A percentile compares a stretch with the other conserved stretches of the same genome.
phyloP scores from a whole-genome alignment of 495 filamentous ascomycete genomes.

The Cairneyella variabilis region DNA sequence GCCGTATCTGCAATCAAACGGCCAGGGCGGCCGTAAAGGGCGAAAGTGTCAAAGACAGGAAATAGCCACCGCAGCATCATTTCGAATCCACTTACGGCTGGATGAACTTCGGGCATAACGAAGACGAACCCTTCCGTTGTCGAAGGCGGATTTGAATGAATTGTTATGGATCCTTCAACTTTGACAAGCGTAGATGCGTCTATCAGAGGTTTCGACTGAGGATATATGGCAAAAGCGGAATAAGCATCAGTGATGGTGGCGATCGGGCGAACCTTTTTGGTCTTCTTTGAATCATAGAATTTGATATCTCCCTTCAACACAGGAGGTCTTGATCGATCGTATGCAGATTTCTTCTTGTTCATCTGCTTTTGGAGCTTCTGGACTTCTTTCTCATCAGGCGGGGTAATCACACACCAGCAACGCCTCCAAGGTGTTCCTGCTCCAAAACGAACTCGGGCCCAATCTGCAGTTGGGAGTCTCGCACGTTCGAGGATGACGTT shows the following conservation, averaged over 20 bases:
- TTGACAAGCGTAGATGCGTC: conserved; percentile 94
- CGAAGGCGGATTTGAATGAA: conserved; percentile 69
- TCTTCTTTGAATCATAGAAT: conserved; percentile 93
- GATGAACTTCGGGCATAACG: conserved; percentile 92
- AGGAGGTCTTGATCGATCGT: conserved; percentile 62
- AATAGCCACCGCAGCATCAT: conserved; percentile 95
- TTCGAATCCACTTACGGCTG: conserved; percentile 90
- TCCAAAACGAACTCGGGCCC: conserved; percentile 93
- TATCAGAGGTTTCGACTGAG: conserved; percentile 86
- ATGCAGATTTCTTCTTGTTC: conserved; percentile 78
- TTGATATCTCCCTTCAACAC: conserved; percentile 81
- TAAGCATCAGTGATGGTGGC: conserved; percentile 88
- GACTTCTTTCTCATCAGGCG: conserved; percentile 88
- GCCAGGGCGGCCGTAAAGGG: conserved; percentile 84
- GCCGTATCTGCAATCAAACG: conserved; percentile 82
- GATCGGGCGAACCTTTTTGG: conserved; percentile 86
- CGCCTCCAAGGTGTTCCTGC: conserved; percentile 95
- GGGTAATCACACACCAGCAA: conserved; percentile 92
- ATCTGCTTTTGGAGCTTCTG: conserved; percentile 75
- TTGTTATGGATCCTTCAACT: conserved; percentile 84
- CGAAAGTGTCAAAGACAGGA: conserved; percentile 90
- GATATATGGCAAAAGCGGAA: conserved; percentile 92
- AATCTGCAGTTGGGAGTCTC: conserved; percentile 77
- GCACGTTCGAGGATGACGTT: conserved; percentile 76
- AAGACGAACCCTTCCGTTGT: conserved; percentile 91